These are phyloP conservation scores for Dictyostelium brefeldianum DNA, from an alignment of 78 protist species.

Conservation along the genomic window DNA sequence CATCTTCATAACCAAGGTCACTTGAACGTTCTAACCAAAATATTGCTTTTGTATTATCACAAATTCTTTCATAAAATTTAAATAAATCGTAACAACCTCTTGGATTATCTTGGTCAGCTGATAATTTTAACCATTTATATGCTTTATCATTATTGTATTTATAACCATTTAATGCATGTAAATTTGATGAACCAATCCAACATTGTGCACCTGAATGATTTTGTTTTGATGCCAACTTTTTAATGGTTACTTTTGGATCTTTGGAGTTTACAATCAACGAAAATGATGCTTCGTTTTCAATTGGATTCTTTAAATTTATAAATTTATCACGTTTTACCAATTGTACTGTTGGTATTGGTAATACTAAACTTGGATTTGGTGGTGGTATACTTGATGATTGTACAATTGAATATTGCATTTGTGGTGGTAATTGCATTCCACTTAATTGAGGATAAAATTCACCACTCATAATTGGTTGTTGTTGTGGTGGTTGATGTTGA, in stretches of 20 bases:
- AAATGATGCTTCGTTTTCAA: not conserved
- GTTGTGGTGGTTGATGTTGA: not conserved
- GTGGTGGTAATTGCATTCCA: too few species aligned
- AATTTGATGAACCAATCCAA: conserved; percentile 4
- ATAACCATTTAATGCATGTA: not conserved
- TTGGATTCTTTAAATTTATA: not conserved
- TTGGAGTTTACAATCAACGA: not conserved
- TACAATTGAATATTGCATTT: not conserved
- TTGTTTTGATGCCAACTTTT: not conserved
- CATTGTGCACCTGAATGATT: not conserved
- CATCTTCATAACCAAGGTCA: not conserved
- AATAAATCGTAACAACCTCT: not conserved
- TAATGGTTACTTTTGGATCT: not conserved
- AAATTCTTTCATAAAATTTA: not conserved
- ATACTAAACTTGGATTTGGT: not conserved
- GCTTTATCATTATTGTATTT: not conserved
- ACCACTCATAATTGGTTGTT: not conserved
- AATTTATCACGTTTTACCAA: not conserved
- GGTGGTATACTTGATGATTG: not conserved
- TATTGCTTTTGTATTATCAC: not conserved
- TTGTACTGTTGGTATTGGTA: not conserved
- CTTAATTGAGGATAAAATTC: too few species aligned
- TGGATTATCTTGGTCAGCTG: not conserved
- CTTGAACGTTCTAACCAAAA: not conserved
- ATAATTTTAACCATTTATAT: not conserved